Conservation (phyloP, 139 green algal species). For the Chlorella sp. region DNA sequence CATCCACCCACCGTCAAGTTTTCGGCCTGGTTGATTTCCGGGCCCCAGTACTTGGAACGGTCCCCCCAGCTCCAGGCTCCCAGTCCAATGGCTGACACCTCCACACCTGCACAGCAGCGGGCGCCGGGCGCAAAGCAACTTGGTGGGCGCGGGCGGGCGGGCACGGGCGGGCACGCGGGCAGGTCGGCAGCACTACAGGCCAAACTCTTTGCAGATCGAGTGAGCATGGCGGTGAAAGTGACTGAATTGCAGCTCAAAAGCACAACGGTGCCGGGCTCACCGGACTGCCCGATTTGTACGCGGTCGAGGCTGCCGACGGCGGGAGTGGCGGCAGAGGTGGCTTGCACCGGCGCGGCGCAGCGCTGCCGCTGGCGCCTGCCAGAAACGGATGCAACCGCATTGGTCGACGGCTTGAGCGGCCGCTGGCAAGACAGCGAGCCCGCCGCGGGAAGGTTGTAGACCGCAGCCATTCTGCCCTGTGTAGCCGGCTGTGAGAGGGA, state of each 20-base stretch:
- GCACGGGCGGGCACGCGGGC: background rate
- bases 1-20: constrained; percentile 22
- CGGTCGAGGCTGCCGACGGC: background rate
- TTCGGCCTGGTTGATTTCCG: constrained; percentile 53
- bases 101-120: constrained; percentile 45
- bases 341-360: background rate
- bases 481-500: too few species aligned
- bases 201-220: too few species aligned
- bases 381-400: too few species aligned
- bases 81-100: constrained; percentile 73
- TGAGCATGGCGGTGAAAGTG: too few species aligned
- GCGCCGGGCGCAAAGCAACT: background rate
- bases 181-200: background rate
- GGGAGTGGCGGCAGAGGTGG: background rate
- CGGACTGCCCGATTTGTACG: background rate
- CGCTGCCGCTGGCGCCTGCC: too few species aligned
- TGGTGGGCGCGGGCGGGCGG: background rate
- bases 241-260: too few species aligned
- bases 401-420: background rate
- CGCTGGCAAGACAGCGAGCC: background rate
- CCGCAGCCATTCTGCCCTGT: background rate
- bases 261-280: background rate
- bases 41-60: constrained; percentile 69
- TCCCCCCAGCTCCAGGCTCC: constrained; percentile 88
- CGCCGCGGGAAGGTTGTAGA: background rate